A percentile compares a stretch with the other conserved stretches of the same genome.
These are phyloP conservation scores for Mytilinidion resinicola DNA, from an alignment of 495 filamentous ascomycete genomes.

Conservation along the genomic window DNA sequence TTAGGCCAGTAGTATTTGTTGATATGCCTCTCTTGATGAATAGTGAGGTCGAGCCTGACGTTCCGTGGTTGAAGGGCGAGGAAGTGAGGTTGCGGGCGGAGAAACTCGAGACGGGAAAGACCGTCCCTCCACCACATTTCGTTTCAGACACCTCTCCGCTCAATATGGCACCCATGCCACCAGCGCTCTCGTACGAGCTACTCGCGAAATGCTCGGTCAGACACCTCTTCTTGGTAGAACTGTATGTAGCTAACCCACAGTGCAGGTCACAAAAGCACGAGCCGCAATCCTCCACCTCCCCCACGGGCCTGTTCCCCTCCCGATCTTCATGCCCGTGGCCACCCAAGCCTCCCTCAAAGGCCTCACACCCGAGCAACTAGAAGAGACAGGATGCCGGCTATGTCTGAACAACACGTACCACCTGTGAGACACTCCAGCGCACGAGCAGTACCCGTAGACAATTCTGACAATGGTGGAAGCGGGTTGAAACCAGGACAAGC, in stretches of 20 bases:
- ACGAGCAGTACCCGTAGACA: not conserved
- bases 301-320: conserved; percentile 82
- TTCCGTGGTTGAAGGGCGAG: too few species aligned
- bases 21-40: too few species aligned
- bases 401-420: conserved; percentile 98
- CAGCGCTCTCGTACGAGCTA: conserved; percentile 76
- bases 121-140: too few species aligned
- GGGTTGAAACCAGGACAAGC: conserved; percentile 91
- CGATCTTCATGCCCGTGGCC: conserved; percentile 96
- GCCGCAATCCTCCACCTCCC: conserved; percentile 85
- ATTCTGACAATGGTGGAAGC: conserved; percentile 23
- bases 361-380: conserved; percentile 84
- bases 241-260: not conserved
- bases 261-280: conserved; percentile 86
- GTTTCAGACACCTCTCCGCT: too few species aligned
- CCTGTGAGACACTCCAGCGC: conserved; percentile 39
- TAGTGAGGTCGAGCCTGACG: too few species aligned
- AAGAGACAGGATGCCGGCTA: conserved; percentile 78
- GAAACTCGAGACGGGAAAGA: too few species aligned
- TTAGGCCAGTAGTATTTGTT: too few species aligned
- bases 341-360: conserved; percentile 97
- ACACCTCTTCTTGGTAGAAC: conserved; percentile 7
- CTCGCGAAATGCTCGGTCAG: conserved; percentile 77
- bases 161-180: conserved; percentile 49
- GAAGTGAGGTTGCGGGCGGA: too few species aligned